Conservation (phyloP, 768 basidiomycete genomes). For the Gymnopilus dilepis region DNA sequence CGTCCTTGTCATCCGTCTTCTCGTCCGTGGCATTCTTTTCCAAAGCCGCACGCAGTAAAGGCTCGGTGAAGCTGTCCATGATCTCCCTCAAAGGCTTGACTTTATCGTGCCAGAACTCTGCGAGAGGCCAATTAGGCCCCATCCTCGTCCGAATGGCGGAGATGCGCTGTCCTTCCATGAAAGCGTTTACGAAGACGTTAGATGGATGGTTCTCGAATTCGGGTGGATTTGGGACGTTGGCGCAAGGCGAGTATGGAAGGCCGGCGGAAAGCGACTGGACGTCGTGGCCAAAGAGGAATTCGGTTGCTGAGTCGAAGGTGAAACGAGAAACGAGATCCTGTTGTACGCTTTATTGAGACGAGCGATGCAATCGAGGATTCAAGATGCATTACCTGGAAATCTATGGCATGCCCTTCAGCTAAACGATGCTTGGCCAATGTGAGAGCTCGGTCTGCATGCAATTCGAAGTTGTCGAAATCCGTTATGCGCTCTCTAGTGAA, state of each 20-base stretch:
- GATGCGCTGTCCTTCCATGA: slow-evolving; percentile 49
- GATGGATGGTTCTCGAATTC: slow-evolving; percentile 25
- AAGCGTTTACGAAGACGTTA: slow-evolving; percentile 51
- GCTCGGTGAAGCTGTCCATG: slow-evolving; percentile 33
- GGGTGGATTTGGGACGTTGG: slow-evolving; percentile 11
- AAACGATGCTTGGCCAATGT: slow-evolving; percentile 49
- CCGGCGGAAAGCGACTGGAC: slow-evolving; percentile 55
- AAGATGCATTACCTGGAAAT: slow-evolving; percentile 54
- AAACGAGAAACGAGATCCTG: slow-evolving; percentile 52
- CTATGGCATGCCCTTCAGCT: slow-evolving; percentile 53
- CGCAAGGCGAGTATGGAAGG: slow-evolving; percentile 48
- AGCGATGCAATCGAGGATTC: too few species aligned
- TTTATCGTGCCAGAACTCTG: slow-evolving; percentile 53
- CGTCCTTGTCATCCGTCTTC: slow-evolving; percentile 1
- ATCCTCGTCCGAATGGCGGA: slow-evolving; percentile 42
- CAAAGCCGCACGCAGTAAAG: slow-evolving; percentile 22
- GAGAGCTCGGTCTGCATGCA: slow-evolving; percentile 54
- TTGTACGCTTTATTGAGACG: too few species aligned
- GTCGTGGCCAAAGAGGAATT: slow-evolving; percentile 60
- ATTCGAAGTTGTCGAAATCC: slow-evolving; percentile 65
- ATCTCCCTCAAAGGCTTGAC: slow-evolving; percentile 43
- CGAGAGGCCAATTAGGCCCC: slow-evolving; percentile 52
- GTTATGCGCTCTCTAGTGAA: slow-evolving; percentile 63
- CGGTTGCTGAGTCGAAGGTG: slow-evolving; percentile 65
- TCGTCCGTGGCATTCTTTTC: slow-evolving; percentile 8